Base-by-base conservation (phyloP, 2,329 filamentous ascomycete species). In the Ophioceras dolichostomum region DNA sequence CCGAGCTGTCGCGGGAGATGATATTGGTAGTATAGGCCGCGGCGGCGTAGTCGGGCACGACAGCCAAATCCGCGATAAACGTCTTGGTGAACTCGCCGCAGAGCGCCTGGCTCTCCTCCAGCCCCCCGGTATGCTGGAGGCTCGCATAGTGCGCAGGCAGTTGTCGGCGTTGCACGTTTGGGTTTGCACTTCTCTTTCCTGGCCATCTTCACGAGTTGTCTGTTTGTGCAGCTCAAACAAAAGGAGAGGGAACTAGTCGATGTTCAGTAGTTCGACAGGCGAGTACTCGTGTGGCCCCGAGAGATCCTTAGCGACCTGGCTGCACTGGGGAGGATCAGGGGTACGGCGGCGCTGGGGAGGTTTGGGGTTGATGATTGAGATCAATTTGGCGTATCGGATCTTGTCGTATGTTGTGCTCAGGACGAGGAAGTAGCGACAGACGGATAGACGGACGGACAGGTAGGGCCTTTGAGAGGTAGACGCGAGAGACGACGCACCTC, bases 91-190 rank as follows among this genome's bases (percentile, higher is more conserved):
- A 50, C 31, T 43, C 43, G 9, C 45, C 47, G 45, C 56, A 60
- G 44, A 59, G 59, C 1, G 49, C 45, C 41, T 47, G 49, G 9
- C 54, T 54, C 34, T 47, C 47, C 39, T 50, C 41, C 6, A 59
- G 43, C 16, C 53, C 37, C 51, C 54, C 6, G 54, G 50, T 17
- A 45, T 50, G 34, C 51, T 49, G 8, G 48, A 55, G 29, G 57
- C 52, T 31, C 53, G 46, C 40, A 59, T 39, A 10, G 57, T 55
- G n/a, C 55, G 53, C 14, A 59, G 51, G 46, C 58, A 60, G 43
- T 58, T 55, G 46, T 60, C 57, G 33, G 54, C 31, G 31, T 12
- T 12, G 31, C 31, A 37, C 3, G 29, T 8, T 21, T 22, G 4
- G 31, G 31, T 19, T 22, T 20, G 31, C 18, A 33, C 10, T 16